A percentile compares a stretch with the other conserved stretches of the same genome.
Conservation (phyloP, 2,329 filamentous ascomycete species). For the Passalora sequoiae region DNA sequence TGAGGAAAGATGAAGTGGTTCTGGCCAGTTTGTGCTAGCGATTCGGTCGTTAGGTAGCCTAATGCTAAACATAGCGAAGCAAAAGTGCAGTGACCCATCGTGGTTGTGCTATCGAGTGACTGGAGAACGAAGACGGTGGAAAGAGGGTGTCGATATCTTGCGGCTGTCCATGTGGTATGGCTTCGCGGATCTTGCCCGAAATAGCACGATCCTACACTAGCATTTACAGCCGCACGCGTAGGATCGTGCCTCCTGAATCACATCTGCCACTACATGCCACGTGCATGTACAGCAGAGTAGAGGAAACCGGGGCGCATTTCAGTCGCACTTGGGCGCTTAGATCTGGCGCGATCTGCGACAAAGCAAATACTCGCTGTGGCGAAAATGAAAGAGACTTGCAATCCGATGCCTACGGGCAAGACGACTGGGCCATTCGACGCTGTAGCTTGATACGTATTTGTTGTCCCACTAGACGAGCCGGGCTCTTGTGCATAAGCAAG, state of each 20-base stretch:
- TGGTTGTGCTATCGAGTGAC: not conserved
- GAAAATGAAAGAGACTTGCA: too few relatives aligned
- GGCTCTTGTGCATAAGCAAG: too few relatives aligned
- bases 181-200: not conserved
- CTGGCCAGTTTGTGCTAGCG: not conserved
- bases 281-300: too few relatives aligned
- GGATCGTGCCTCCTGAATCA: not conserved
- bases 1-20: conserved; percentile 1
- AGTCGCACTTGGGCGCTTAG: too few relatives aligned
- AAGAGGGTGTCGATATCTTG: not conserved
- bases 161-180: not conserved
- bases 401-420: too few relatives aligned
- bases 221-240: not conserved
- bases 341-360: too few relatives aligned
- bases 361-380: too few relatives aligned
- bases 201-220: not conserved
- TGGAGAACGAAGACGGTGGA: not conserved
- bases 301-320: too few relatives aligned
- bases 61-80: not conserved
- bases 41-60: not conserved
- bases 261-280: too few relatives aligned
- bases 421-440: too few relatives aligned
- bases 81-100: not conserved
- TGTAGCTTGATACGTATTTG: too few relatives aligned
- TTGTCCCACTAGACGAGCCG: too few relatives aligned